Conservation (phyloP, 2,329 filamentous ascomycete genomes). For the Botrytis tulipae region DNA sequence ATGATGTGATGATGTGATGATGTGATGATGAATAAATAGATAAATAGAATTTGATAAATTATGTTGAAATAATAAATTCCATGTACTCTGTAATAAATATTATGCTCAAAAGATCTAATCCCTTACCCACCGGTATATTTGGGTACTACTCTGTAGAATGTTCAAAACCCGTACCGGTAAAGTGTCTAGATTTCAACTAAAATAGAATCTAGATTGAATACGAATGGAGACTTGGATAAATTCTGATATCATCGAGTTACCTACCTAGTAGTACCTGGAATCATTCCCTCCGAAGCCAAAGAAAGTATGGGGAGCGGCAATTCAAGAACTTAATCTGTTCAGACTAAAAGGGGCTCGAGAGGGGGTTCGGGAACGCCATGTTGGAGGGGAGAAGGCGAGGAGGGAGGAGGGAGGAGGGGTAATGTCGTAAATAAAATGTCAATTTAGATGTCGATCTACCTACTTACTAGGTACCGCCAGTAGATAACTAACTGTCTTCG, state of each 20-base stretch:
- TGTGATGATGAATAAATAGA: too few species aligned
- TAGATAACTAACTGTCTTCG: neutral
- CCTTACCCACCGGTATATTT: too few species aligned
- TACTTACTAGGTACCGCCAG: too few species aligned
- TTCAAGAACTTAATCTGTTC: neutral
- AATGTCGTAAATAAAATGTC: neutral
- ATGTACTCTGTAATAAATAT: too few species aligned
- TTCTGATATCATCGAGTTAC: neutral
- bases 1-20: too few species aligned
- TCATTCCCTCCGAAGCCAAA: neutral
- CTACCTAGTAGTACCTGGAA: too few species aligned
- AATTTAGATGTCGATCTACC: too few species aligned
- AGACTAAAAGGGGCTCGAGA: too few species aligned
- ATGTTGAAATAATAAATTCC: too few species aligned
- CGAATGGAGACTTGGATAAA: neutral
- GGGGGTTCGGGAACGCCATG: neutral
- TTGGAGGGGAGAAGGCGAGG: neutral
- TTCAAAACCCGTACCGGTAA: neutral
- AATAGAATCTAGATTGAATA: neutral
- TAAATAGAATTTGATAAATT: too few species aligned
- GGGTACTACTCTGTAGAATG: neutral
- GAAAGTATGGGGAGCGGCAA: neutral
- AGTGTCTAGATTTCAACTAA: neutral
- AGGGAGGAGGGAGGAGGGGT: neutral
- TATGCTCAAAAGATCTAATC: neutral